Conservation (phyloP, 805 yeast genomes). For the Blastobotrys americana region DNA sequence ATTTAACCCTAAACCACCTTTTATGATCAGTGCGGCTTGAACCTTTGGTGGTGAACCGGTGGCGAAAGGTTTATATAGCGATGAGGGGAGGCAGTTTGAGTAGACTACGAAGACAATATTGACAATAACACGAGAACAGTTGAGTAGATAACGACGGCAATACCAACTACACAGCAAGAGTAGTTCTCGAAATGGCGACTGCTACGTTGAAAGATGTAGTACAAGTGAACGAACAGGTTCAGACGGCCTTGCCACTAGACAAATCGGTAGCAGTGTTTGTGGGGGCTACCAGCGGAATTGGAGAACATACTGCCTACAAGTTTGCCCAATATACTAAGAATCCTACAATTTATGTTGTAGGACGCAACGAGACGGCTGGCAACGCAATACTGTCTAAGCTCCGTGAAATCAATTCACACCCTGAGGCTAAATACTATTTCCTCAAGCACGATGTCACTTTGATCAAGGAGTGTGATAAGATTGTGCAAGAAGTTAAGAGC, state of each 20-base stretch:
- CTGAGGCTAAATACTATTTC: slow-evolving; percentile 17
- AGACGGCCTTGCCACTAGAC: too few relatives aligned
- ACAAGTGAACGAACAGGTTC: too few relatives aligned
- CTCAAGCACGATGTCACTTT: slow-evolving; percentile 17
- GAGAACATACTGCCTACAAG: slow-evolving; percentile 23
- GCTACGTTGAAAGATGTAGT: too few relatives aligned
- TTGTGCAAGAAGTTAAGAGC: slow-evolving; percentile 9
- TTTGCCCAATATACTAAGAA: slow-evolving; percentile 20
- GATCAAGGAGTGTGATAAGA: slow-evolving; percentile 18
- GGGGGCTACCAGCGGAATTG: slow-evolving; percentile 28
- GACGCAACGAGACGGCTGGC: slow-evolving; percentile 23
- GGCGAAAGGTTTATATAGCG: too few relatives aligned
- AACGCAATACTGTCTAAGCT: slow-evolving; percentile 16
- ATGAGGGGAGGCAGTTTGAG: too few relatives aligned
- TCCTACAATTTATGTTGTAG: slow-evolving; percentile 26
- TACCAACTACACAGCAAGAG: neutral
- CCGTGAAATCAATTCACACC: slow-evolving; percentile 14
- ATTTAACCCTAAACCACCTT: too few relatives aligned
- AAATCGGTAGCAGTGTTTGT: slow-evolving; percentile 14
- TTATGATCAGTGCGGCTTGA: too few relatives aligned
- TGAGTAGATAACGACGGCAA: neutral
- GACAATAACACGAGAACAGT: neutral
- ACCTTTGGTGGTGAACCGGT: too few relatives aligned
- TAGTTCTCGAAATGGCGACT: neutral
- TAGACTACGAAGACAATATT: neutral